These are phyloP conservation scores for Rutstroemia sp. DNA, from an alignment of 2,329 filamentous ascomycete genomes.

Conservation along the genomic window DNA sequence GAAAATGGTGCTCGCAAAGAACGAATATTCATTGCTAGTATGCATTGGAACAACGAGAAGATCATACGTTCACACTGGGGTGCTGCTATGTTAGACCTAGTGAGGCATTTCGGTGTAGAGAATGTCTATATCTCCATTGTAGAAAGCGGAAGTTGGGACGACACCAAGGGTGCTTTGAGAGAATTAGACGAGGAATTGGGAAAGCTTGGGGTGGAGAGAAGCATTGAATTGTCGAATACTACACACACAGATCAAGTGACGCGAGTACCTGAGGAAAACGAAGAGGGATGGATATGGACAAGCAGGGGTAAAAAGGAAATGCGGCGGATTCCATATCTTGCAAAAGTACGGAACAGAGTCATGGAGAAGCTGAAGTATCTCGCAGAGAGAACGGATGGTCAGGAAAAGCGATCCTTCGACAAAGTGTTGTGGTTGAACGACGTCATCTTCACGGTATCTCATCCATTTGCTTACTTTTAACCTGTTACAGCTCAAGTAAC, in stretches of 20 bases:
- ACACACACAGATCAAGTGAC: slow-evolving; percentile 51
- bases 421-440: slow-evolving; percentile 57
- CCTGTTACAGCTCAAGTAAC: background rate
- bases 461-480: background rate
- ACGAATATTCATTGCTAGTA: slow-evolving; percentile 56
- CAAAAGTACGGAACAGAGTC: slow-evolving; percentile 54
- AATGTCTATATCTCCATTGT: slow-evolving; percentile 62
- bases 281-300: slow-evolving; percentile 50
- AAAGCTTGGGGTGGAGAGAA: slow-evolving; percentile 42
- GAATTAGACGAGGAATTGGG: slow-evolving; percentile 49
- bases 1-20: background rate
- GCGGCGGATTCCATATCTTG: slow-evolving; percentile 62
- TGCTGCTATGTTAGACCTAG: slow-evolving; percentile 48
- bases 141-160: slow-evolving; percentile 63
- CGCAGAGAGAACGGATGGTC: slow-evolving; percentile 17
- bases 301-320: slow-evolving; percentile 43
- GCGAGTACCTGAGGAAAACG: background rate
- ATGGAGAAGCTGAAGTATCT: slow-evolving; percentile 50
- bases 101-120: slow-evolving; percentile 46
- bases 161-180: slow-evolving; percentile 55
- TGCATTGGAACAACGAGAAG: slow-evolving; percentile 59
- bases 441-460: slow-evolving; percentile 50
- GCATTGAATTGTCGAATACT: slow-evolving; percentile 44
- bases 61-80: slow-evolving; percentile 57
- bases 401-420: slow-evolving; percentile 36